Base-by-base conservation (phyloP, 2,329 filamentous ascomycete genomes). In the Fusarium sp. region DNA sequence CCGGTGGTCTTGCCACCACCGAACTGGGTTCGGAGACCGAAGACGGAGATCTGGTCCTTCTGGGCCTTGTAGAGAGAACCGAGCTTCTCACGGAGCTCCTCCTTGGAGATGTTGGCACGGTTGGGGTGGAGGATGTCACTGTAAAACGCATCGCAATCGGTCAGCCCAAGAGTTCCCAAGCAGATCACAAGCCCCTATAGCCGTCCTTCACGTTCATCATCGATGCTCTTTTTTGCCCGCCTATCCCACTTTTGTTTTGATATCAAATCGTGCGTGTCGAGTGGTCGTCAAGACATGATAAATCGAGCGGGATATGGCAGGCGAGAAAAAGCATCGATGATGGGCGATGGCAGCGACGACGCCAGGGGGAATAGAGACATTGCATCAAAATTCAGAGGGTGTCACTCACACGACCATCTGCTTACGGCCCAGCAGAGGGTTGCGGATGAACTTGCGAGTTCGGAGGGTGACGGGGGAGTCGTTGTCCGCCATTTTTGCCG, bases 381-480 rank as follows among this genome's bases (percentile, higher is more conserved):
- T 39, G 56, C 39, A 63, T 56, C 55, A 67, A 70, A 71, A 57
- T 59, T 63, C 39, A 57, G 22, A 65, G 61, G 61, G 52, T 64
- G 71, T 76, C 76, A 91, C 92, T 90, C 93, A 97, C 95, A 97
- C 92, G 86, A 97, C 95, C 93, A 98, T 97, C 91, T 98, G 95
- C 90, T 97, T 97, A 84, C 95, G 92, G 83, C 92, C 93, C 82
- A 99, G 91, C 81, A 99, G 93, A 84, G 96, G 93, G 91, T 99
- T 99, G 88, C 94, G 93, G 87, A 98, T 96, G 92, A 99, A 99
- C 89, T 98, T 98, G 92, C 96, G 95, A 85, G 96, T 99, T 88
- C 96, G 90, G 86, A 94, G 86, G 79, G 91, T 94, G 82, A 94
- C 90, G 81, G 90, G 85, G 78, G 84, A 84, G 82, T 93, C 90